Conservation (phyloP, 345 rosid species). For the Euphorbia tirucalli region DNA sequence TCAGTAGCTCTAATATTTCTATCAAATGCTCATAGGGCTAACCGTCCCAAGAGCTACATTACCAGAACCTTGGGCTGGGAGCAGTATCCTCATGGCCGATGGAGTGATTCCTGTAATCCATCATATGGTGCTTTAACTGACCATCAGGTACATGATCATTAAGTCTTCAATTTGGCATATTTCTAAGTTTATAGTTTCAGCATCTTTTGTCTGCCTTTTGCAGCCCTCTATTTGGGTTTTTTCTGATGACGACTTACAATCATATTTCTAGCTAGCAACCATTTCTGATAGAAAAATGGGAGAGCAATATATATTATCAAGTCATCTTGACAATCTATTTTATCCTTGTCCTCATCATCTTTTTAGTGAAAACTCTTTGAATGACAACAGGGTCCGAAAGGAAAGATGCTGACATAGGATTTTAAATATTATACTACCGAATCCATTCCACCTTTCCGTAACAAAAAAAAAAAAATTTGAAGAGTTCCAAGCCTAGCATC, state of each 20-base stretch:
- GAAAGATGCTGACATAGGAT: not conserved
- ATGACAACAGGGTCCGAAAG: not conserved
- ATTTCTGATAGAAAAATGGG: not conserved
- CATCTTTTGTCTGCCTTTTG: not conserved
- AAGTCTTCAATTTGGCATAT: not conserved
- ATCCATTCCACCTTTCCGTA: not conserved
- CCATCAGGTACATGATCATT: constrained; percentile 58
- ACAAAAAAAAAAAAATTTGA: not conserved
- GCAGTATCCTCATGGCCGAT: constrained; percentile 81
- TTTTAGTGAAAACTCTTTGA: not conserved
- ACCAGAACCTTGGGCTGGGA: constrained; percentile 92
- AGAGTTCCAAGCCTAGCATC: not conserved
- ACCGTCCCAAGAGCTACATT: constrained; percentile 97
- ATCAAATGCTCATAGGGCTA: constrained; percentile 64
- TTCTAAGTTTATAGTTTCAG: not conserved
- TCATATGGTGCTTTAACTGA: constrained; percentile 82
- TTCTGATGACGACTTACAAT: not conserved
- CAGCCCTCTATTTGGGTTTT: not conserved
- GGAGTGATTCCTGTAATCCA: constrained; percentile 91
- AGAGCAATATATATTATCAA: not conserved
- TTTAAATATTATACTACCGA: not conserved
- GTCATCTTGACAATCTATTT: not conserved
- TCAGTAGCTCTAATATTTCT: constrained; percentile 14
- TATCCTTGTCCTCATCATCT: not conserved
- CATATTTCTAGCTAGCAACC: not conserved